Base-by-base conservation (phyloP, 192 early-diverging fungal species). In the Podila epicladia region DNA sequence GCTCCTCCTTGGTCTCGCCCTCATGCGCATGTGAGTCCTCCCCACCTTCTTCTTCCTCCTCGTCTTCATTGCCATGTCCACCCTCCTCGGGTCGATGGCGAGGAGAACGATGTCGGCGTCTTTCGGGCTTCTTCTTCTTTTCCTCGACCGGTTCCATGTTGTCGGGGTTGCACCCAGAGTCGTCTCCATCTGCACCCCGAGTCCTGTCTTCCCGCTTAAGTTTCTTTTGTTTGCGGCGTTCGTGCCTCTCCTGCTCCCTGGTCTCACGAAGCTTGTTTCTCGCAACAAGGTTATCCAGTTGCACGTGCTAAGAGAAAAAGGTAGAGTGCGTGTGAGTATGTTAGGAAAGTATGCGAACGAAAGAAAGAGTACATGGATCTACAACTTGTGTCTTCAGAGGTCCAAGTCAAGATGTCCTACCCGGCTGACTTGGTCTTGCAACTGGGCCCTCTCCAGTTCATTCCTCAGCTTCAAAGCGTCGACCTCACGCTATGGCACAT, bases 391-490 rank as follows among this genome's bases (percentile, higher is more conserved):
- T 20, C 19, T 51, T 11, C 8, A 31, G 2, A 57, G 45, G 3
- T 3, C 17, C 13, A 32, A 12, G 29, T n/a, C 22, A 33, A 13
- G 15, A 15, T 9, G 7, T 12, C 20, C 75, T 79, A 79, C 76
- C 2, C 76, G 69, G 28, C 69, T 65, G 26, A 79, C 69, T 35
- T 79, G 76, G 12, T 79, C 76, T 50, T 72, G 48, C n/a, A 79
- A 49, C 33, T 61, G 64, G 3, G 76, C 76, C 51, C 26, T 38
- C 24, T 79, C 76, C 22, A 79, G 22, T 8, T 38, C 64, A 41
- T 63, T 72, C 37, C 45, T 48, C 3, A 79, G 31, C 41, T 48
- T 79, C 70, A 79, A 26, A 2, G 76, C 76, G 37, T 79, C 76
- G 2, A 72, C 70, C n/a, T 79, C 76, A 64, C 57, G 63, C 61